Conservation (phyloP, 192 early-diverging fungal genomes). For the Thamnidium elegans region DNA sequence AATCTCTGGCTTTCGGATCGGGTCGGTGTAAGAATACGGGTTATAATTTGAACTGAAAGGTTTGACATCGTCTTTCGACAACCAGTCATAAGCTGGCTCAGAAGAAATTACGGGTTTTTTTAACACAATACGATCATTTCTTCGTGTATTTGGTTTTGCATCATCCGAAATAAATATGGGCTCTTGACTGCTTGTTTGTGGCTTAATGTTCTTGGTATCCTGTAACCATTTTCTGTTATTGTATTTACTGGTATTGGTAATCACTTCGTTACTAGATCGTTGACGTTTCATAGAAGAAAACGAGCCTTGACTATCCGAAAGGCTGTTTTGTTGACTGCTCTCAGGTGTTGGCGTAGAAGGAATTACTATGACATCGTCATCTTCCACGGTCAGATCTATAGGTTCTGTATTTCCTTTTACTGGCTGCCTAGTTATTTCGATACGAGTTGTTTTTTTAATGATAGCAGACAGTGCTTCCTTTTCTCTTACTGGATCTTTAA, state of each 20-base stretch:
- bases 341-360: neutral
- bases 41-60: conserved; percentile 2
- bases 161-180: neutral
- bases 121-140: neutral
- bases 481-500: no score
- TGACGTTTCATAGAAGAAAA: no score
- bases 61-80: neutral
- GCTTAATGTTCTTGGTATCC: neutral
- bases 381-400: neutral
- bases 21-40: neutral
- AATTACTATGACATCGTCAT: neutral
- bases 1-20: no score
- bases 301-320: no score
- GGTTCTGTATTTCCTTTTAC: neutral
- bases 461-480: no score
- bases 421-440: no score
- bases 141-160: neutral
- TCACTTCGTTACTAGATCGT: neutral
- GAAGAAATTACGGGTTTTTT: neutral
- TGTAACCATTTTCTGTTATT: neutral
- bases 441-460: no score
- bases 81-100: neutral
- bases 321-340: neutral
- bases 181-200: conserved; percentile 12
- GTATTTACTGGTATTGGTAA: conserved; percentile 5